Evolutionary conservation across 164 flowering plant genomes (phyloP), one percentile per base, ranked within the genome.

Genomic region (Sedum album): DNA sequence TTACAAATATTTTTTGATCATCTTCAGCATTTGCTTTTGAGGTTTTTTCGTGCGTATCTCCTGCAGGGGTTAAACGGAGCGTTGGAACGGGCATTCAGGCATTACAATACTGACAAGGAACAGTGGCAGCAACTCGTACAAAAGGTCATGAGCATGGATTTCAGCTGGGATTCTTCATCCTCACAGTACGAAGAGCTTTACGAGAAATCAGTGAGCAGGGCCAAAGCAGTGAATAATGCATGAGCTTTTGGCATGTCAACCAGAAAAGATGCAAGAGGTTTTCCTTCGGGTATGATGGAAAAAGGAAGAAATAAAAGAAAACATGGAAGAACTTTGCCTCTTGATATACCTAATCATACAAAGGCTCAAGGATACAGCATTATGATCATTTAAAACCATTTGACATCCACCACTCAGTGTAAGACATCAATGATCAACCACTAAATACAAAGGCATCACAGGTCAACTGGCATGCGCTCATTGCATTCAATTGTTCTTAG

Each of bases 101-200:
- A 71, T 82, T 88, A 82, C 71, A 79, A 5, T 30, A 80, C 73
- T 62, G 68, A 85, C 64, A 57, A 67, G 63, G 86, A 82, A 67
- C 73, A 71, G 53, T 94, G 98, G 98, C 75, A 80, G 73, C 77
- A 85, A 68, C 96, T 90, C 72, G 91, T 90, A 68, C 79, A 81
- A 71, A 88, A 83, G 79, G 88, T 74, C 76, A 94, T 91, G 96
- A 79, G 44, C 31, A 84, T 91, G 57, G 97, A 94, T 73, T 89
- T 91, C 75, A 87, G 97, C 69, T 94, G 98, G 97, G 91, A 89
- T 15, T 68, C 88, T 64, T 89, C 98, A 60, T 88, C 97, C 5
- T 57, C 83, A 31, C 85, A 84, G 60, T 94, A 89, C 35, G 89
- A 84, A 75, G 95, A 91, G 60, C 93, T 88, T 35, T 94, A 94